phyloP scores from a whole-genome alignment of 2,329 filamentous ascomycete species.

The Stagonosporopsis chrysanthemi region DNA sequence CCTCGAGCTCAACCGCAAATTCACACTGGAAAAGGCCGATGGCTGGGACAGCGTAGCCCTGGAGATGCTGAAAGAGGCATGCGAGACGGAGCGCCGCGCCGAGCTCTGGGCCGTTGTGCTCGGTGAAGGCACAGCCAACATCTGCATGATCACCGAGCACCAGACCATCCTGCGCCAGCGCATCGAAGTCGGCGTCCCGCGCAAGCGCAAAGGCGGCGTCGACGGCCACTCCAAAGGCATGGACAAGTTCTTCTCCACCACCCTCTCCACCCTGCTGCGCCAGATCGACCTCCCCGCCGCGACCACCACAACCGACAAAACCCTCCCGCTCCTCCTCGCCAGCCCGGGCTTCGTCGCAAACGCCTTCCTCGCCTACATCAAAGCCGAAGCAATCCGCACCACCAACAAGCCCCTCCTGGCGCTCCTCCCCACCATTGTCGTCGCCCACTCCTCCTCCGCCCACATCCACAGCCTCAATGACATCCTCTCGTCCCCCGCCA shows the following conservation, averaged over 20 bases:
- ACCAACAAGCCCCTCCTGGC: conserved; percentile 75
- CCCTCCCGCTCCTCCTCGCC: conserved; percentile 76
- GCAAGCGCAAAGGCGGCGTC: conserved; percentile 68
- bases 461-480: conserved; percentile 89
- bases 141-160: conserved; percentile 81
- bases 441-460: conserved; percentile 85
- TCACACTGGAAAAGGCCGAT: conserved; percentile 81
- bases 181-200: conserved; percentile 71
- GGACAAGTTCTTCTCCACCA: conserved; percentile 79
- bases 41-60: conserved; percentile 92
- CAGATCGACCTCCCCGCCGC: conserved; percentile 72
- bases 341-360: conserved; percentile 87
- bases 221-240: conserved; percentile 75
- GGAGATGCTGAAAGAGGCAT: conserved; percentile 78
- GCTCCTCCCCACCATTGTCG: conserved; percentile 68
- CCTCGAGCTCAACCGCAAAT: conserved; percentile 85
- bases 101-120: conserved; percentile 91
- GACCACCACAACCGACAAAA: conserved; percentile 29
- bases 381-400: conserved; percentile 66
- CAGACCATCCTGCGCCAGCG: conserved; percentile 77
- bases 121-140: conserved; percentile 85
- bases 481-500: conserved; percentile 81
- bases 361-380: conserved; percentile 79
- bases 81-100: conserved; percentile 79
- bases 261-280: conserved; percentile 75